Conservation (phyloP, 108 stramenopile genomes). For the Nannochloropsis salina region DNA sequence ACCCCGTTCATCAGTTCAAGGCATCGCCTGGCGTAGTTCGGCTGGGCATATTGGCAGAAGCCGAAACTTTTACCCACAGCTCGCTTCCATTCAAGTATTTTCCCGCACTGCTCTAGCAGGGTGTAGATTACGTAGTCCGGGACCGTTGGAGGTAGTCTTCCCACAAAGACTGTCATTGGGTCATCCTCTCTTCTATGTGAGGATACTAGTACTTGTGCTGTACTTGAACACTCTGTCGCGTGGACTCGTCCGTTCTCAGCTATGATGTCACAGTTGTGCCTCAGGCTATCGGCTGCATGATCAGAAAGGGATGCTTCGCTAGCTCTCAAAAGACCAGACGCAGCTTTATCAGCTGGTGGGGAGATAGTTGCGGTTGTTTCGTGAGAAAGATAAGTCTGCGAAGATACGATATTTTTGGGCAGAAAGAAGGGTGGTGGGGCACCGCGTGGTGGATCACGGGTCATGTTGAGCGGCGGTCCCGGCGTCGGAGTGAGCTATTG, state of each 20-base stretch:
- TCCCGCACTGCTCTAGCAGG: not conserved
- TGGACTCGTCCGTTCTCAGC: too few species aligned
- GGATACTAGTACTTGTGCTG: too few species aligned
- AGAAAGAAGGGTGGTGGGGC: not conserved
- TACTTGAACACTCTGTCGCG: too few species aligned
- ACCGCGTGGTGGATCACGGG: not conserved
- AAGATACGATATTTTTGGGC: not conserved
- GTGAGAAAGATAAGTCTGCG: not conserved
- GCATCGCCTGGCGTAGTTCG: not conserved
- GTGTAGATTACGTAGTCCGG: not conserved
- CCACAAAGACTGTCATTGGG: constrained; percentile 12
- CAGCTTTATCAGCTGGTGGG: too few species aligned
- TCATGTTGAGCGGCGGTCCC: not conserved
- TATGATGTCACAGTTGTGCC: too few species aligned
- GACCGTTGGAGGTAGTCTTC: not conserved
- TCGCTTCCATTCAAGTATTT: constrained; percentile 16
- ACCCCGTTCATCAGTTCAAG: not conserved
- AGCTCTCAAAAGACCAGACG: too few species aligned
- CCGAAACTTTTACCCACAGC: not conserved
- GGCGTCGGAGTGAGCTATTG: not conserved
- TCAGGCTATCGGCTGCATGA: too few species aligned
- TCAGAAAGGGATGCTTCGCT: too few species aligned
- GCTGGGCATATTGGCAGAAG: not conserved
- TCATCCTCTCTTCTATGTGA: not conserved
- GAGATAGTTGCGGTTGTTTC: too few species aligned